Percentiles rank a stretch among this genome's conserved stretches.
Conservation (phyloP, 1,284 basidiomycete genomes). For the Laetiporus sulphureus region DNA sequence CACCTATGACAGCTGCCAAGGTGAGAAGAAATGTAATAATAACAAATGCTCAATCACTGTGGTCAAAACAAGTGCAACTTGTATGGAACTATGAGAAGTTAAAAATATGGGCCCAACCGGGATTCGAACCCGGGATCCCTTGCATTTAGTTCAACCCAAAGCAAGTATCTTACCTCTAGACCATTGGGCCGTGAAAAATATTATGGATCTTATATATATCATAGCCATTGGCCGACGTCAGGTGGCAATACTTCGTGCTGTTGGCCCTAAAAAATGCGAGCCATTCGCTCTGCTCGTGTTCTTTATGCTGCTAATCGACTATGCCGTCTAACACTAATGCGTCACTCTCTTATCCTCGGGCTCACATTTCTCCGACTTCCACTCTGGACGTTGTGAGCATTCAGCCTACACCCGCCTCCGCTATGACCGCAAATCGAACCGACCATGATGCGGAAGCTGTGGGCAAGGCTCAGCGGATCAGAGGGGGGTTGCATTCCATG, state of each 20-base stretch:
- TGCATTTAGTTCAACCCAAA: slow-evolving; percentile 28
- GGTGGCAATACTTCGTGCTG: background rate
- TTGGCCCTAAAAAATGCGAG: background rate
- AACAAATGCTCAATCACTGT: too few species aligned
- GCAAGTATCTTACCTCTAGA: slow-evolving; percentile 38
- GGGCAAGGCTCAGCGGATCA: slow-evolving; percentile 9
- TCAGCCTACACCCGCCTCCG: slow-evolving; percentile 1
- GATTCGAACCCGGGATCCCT: slow-evolving; percentile 35
- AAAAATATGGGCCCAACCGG: slow-evolving; percentile 30
- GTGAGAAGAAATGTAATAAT: too few species aligned
- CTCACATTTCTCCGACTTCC: background rate
- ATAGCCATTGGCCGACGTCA: background rate
- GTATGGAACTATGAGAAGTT: too few species aligned
- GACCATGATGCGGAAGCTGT: background rate
- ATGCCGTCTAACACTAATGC: background rate
- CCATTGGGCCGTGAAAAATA: slow-evolving; percentile 25
- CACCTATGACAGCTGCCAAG: too few species aligned
- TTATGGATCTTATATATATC: background rate
- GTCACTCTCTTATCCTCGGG: slow-evolving; percentile 3
- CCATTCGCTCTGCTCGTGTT: background rate
- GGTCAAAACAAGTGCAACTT: too few species aligned
- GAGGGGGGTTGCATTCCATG: slow-evolving; percentile 16
- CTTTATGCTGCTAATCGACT: background rate
- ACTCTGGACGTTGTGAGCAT: background rate
- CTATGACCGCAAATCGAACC: background rate